Evolutionary conservation across 108 stramenopile species (phyloP), one percentile per base, ranked within the genome.

Genomic region (Seminavis robusta): DNA sequence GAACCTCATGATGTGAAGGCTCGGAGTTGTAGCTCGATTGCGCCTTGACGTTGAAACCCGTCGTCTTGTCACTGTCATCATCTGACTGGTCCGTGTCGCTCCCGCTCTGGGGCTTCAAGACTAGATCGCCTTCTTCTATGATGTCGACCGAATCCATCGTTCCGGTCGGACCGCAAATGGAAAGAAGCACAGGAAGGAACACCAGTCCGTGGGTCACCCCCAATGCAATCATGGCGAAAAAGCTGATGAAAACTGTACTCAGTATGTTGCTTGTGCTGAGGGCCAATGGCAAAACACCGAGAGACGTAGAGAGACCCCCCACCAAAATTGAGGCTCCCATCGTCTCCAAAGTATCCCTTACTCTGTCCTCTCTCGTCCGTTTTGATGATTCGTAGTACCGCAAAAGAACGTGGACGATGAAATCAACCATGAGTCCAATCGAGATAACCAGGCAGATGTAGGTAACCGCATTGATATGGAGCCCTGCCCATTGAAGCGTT

Each of bases 391-490:
- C 61, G 31, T 45, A 61, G 54, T 48, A 62, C 20, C 45, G 50
- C 33, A 63, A 11, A 4, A 62, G 17, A 10, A 63, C 39, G 32
- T 63, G 61, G 24, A 70, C 21, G 1, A 71, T 19, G 47, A 60
- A 73, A 33, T 72, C 71, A 13, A 55, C 66, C 66, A 44, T 25
- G 47, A 51, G 63, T 9, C 61, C 69, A 40, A 52, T 60, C 16
- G 52, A 37, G 34, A 76, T 64, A 3, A 65, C 33, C 27, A 76
- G 24, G 61, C 56, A 40, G 26, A 63, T 71, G 62, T 55, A 62
- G 24, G 49, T 45, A 10, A 62, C 67, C 19, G 51, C 32, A 42
- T 69, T 63, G 6, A 63, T 32, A 1, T 33, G n/a, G 17, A 64
- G 20, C 10, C 68, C 68, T 9, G 61, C 54, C 27, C 11, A 19